Base-by-base conservation (phyloP, 768 basidiomycete genomes). In the Stropharia rugosoannulata region DNA sequence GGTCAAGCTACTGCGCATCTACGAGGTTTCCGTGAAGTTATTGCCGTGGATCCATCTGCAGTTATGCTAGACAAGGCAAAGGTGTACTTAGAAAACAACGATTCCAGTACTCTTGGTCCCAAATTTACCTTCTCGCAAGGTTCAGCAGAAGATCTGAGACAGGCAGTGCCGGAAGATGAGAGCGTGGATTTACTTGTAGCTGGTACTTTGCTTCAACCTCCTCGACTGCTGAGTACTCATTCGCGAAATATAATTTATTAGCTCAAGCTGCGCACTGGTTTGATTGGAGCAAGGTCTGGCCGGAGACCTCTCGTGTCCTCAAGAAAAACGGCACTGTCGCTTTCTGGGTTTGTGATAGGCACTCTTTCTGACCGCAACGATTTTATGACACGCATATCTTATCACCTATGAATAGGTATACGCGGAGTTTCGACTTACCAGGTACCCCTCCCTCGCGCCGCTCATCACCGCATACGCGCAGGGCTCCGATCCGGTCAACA, bases 181-280 rank as follows among this genome's bases (percentile, higher is more conserved):
- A 82, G 77, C 42, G 82, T 87, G 3, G 92, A 93, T 66, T 65
- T 93, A 41, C 68, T 90, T 25, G 75, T 86, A 12, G 80, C 89
- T 16, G 89, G 90, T 83, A 63, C 56, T 75, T 64, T 10, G 43
- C 43, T 46, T 36, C 22, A n/a, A 38, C 18, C 10, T 50, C 49
- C 18, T 49, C 40, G 54, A 5, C 15, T 19, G 22, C 3, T 19
- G 42, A 57, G 37, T 27, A 16, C 25, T 38, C n/a, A 27, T 29
- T 22, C 22, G 22, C 22, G 22, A 22, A 22, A 49, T 32, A 49
- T 9, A 36, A 16, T 40, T n/a, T 56, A 16, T 18, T 47, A 90
- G 90, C 87, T 1, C 90, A 90, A 70, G 84, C 90, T 0, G 82
- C 82, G 2, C 91, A 93, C 64, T 92, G 90, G 90, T 93, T 93